Evolutionary conservation across 2,329 filamentous ascomycete species (phyloP).

Genomic region (Aspergillus hortae): DNA sequence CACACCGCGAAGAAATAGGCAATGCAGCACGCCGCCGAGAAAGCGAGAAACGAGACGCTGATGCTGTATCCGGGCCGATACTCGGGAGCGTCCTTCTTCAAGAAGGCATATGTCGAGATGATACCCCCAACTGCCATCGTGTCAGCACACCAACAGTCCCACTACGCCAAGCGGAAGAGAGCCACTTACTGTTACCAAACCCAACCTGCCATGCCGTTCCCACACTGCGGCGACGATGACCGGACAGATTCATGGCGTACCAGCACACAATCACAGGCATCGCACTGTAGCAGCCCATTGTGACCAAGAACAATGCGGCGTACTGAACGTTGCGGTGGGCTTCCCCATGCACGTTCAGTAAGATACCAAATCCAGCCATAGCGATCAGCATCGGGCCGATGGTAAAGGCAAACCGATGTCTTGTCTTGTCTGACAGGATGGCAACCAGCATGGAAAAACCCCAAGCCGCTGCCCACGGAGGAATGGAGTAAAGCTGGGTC

Average conservation of each 20-base stretch:
- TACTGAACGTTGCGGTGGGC: conserved; percentile 64
- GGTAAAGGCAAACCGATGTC: conserved; percentile 72
- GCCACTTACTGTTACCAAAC: conserved; percentile 60
- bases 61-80: conserved; percentile 75
- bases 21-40: conserved; percentile 57
- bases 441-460: conserved; percentile 74
- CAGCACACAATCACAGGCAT: conserved; percentile 85
- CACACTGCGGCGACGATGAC: conserved; percentile 67
- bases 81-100: conserved; percentile 61
- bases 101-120: conserved; percentile 69
- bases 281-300: conserved; percentile 76
- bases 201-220: conserved; percentile 74
- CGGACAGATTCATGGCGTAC: conserved; percentile 76
- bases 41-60: conserved; percentile 66
- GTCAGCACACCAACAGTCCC: conserved; percentile 7
- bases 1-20: conserved; percentile 36
- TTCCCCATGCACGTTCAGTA: conserved; percentile 64
- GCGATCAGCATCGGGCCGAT: conserved; percentile 65
- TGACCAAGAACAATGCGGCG: conserved; percentile 75
- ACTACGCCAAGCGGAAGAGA: background rate
- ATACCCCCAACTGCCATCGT: conserved; percentile 62
- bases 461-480: conserved; percentile 69
- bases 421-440: conserved; percentile 64
- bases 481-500: conserved; percentile 51
- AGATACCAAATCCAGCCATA: conserved; percentile 71